Base-by-base conservation (phyloP, 2,329 filamentous ascomycete species). In the Shiraia sp. region DNA sequence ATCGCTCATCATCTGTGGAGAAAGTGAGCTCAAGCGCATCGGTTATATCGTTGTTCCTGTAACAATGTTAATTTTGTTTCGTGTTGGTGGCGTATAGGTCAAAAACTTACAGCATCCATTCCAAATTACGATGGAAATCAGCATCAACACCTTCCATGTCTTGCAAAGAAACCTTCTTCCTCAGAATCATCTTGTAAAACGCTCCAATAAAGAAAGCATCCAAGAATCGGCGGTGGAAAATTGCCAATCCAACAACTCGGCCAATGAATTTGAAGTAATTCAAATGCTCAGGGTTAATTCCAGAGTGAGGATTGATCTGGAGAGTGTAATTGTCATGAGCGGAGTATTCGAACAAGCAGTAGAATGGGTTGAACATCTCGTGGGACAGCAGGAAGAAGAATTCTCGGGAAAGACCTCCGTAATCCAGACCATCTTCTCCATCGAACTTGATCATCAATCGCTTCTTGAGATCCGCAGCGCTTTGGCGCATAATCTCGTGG, bases 251-350 rank as follows among this genome's bases (percentile, higher is more conserved):
- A 45, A 99, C 93, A 19, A 99, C 93, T 46, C 93, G 89, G 34
- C 93, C 93, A 63, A 99, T 99, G 68, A 99, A 99, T 73, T 96
- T 97, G 83, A 99, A 99, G 76, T 97, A 99, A 70, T 96, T 97
- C 63, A 99, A 78, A 82, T 99, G 93, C 74, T 99, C 93, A 1
- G 93, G 93, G 72, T 99, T 99, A 74, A 99, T 97, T 53, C 93
- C 93, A 14, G 93, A 99, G 72, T 99, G 93, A 32, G 93, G 93
- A 75, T 99, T 99, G 77, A 99, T 99, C 74, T 99, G 93, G 40
- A 99, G 86, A 22, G 93, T 99, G 75, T 99, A 99, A 76, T 99
- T 99, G 82, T 99, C 93, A 77, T 99, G 93, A 27, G 93, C 93
- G 17, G 93, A 97, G 73, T 99, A 99, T 75, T 99, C 93, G 77